Evolutionary conservation across 352 stramenopile species (phyloP), one percentile per base, ranked within the genome.

Genomic region (Pythium aristosporum): DNA sequence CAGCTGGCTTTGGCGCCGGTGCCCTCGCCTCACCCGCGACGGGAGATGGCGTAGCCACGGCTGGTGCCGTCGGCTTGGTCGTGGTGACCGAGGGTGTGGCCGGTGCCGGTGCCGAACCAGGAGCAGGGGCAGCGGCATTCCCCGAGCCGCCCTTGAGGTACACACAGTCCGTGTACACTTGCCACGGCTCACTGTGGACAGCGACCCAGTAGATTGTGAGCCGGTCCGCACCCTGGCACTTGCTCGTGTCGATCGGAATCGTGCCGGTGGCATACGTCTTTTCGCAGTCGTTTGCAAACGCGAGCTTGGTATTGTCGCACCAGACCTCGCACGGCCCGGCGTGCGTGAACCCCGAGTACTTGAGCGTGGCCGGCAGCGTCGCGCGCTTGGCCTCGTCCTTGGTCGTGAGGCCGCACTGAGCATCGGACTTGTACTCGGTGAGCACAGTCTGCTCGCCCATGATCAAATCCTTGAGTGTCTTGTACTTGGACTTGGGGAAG

Each of bases 151-250:
- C 23, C 16, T 74, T 78, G 18, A 82, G 65, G 73, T 74, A 81
- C 20, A 85, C 78, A 47, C 78, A 87, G 68, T 87, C 69, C 12
- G 62, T 75, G 68, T 89, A 91, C 44, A 85, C 79, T 46, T 91
- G 79, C 79, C 77, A 91, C 30, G 75, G 74, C 0, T 57, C 61
- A 30, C 74, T 68, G 44, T 88, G 78, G 28, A 89, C 48, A 2
- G 56, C 81, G 39, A 88, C 62, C 82, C 79, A 91, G 76, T 86
- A 85, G 50, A 91, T 58, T 10, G 68, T 77, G 47, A 83, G 63
- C 8, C 69, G 73, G 60, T 85, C 77, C 7, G 76, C 76, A 15
- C 72, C 61, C 3, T 66, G 34, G 50, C 80, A 89, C 56, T 77
- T 75, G 30, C 61, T 55, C 30, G 66, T 55, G 51, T 91, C 74